Percentiles rank a stretch among this genome's conserved stretches.
Evolutionary conservation across 1,139 yeast genomes (phyloP).

Genomic region (Candida albicans): DNA sequence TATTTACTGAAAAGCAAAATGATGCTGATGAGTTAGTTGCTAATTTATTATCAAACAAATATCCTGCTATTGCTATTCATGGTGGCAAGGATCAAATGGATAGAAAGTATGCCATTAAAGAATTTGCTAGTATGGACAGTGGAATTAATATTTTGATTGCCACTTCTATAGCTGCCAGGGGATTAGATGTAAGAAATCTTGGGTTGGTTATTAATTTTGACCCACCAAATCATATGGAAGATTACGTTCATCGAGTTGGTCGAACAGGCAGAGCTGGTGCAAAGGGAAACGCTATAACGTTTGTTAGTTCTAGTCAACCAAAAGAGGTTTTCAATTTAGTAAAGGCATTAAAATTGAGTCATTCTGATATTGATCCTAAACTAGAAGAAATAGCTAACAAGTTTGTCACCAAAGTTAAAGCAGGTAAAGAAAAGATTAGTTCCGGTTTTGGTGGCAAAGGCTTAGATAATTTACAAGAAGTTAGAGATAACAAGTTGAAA

Average conservation of each 20-base stretch:
- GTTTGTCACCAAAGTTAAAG: slow-evolving; percentile 62
- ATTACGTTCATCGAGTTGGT: slow-evolving; percentile 95
- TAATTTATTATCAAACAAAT: slow-evolving; percentile 56
- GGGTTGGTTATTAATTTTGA: slow-evolving; percentile 83
- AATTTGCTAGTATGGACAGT: slow-evolving; percentile 58
- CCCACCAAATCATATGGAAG: slow-evolving; percentile 91
- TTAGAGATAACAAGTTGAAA: slow-evolving; percentile 57
- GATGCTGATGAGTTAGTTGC: slow-evolving; percentile 71
- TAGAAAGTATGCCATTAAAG: slow-evolving; percentile 71
- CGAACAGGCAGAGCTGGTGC: slow-evolving; percentile 94
- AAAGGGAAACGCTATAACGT: slow-evolving; percentile 75
- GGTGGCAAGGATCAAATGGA: slow-evolving; percentile 93
- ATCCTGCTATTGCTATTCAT: slow-evolving; percentile 69
- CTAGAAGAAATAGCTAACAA: slow-evolving; percentile 53
- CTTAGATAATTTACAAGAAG: slow-evolving; percentile 72
- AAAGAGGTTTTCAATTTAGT: slow-evolving; percentile 71
- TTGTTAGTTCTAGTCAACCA: slow-evolving; percentile 65
- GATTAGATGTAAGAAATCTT: slow-evolving; percentile 84
- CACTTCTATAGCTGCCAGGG: slow-evolving; percentile 94
- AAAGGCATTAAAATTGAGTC: slow-evolving; percentile 61
- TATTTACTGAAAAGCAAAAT: slow-evolving; percentile 87
- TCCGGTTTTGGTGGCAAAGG: slow-evolving; percentile 96
- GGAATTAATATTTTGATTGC: slow-evolving; percentile 70
- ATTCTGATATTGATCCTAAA: slow-evolving; percentile 51
- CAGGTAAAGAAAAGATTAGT: slow-evolving; percentile 66